Conservation (phyloP, 2,329 filamentous ascomycete genomes). For the Furcasterigmium furcatum region DNA sequence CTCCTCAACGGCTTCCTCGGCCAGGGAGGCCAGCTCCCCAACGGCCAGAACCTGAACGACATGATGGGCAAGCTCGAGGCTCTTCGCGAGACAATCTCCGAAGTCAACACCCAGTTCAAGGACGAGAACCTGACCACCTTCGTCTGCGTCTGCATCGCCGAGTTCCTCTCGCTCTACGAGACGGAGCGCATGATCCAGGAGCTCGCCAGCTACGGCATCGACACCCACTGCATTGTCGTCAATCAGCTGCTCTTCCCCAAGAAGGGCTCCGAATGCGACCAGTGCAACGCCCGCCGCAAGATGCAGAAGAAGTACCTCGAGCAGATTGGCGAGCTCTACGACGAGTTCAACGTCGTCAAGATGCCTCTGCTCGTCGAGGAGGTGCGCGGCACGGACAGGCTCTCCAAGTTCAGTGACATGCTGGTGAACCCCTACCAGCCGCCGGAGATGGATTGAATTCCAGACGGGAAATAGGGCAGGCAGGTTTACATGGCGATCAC, state of each 20-base stretch:
- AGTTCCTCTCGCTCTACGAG: slow-evolving; percentile 95
- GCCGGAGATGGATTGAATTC: slow-evolving; percentile 35
- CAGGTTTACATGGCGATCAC: background rate
- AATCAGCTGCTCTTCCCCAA: slow-evolving; percentile 93
- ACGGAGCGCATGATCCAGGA: slow-evolving; percentile 99
- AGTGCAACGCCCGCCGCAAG: slow-evolving; percentile 90
- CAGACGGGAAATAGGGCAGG: background rate
- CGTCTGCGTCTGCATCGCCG: slow-evolving; percentile 96
- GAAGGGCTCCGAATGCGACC: slow-evolving; percentile 80
- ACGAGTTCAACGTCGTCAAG: slow-evolving; percentile 98
- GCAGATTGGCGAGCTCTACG: slow-evolving; percentile 97
- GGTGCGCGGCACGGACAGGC: slow-evolving; percentile 88
- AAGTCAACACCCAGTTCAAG: slow-evolving; percentile 98
- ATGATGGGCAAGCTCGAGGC: slow-evolving; percentile 94
- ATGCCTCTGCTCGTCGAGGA: slow-evolving; percentile 97
- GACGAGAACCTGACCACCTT: slow-evolving; percentile 94
- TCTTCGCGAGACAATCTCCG: slow-evolving; percentile 85
- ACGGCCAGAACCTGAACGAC: slow-evolving; percentile 89
- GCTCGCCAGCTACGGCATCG: slow-evolving; percentile 86
- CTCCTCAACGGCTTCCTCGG: slow-evolving; percentile 94
- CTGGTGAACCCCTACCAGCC: slow-evolving; percentile 73
- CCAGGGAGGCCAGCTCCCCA: slow-evolving; percentile 69
- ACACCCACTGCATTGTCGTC: slow-evolving; percentile 96
- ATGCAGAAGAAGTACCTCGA: slow-evolving; percentile 99
- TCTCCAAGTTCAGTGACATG: slow-evolving; percentile 89